Conservation (phyloP, 352 stramenopile species). For the Hyaloperonospora brassicae region DNA sequence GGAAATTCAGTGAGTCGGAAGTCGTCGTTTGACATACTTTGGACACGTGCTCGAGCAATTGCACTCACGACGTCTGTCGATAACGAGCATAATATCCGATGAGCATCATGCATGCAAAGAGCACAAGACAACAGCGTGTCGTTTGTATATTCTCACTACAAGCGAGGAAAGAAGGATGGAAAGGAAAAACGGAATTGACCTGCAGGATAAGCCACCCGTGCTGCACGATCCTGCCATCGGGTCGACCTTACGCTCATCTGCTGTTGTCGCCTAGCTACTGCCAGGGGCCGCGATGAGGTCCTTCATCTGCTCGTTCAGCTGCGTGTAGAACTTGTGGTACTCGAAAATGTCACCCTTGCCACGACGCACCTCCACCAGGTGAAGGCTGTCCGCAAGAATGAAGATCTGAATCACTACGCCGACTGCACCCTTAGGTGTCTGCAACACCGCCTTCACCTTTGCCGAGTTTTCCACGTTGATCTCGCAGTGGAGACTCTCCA, state of each 20-base stretch:
- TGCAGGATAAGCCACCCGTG: constrained; percentile 1
- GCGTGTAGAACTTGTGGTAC: constrained; percentile 88
- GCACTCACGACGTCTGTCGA: too few relatives aligned
- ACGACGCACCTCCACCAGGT: constrained; percentile 84
- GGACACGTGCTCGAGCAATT: constrained; percentile 4
- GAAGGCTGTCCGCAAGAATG: constrained; percentile 75
- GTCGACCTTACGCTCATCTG: not conserved
- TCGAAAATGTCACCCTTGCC: constrained; percentile 88
- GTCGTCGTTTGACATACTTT: constrained; percentile 35
- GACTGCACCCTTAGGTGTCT: constrained; percentile 83
- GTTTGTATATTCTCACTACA: constrained; percentile 18
- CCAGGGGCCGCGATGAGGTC: constrained; percentile 54
- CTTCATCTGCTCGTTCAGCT: constrained; percentile 84
- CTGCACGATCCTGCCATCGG: constrained; percentile 7
- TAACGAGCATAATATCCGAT: too few relatives aligned
- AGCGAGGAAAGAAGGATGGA: constrained; percentile 18
- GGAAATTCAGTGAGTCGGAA: constrained; percentile 22
- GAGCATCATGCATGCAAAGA: too few relatives aligned
- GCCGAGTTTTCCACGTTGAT: constrained; percentile 70
- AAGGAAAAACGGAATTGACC: constrained; percentile 7
- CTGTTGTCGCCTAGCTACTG: constrained; percentile 15
- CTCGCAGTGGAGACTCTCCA: constrained; percentile 73
- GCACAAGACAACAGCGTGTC: constrained; percentile 15
- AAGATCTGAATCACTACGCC: constrained; percentile 87
- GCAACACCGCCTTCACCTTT: constrained; percentile 80